Percentiles rank a stretch among this genome's conserved stretches.
Conservation (phyloP, 345 rosid species). For the Gossypium herbaceum region DNA sequence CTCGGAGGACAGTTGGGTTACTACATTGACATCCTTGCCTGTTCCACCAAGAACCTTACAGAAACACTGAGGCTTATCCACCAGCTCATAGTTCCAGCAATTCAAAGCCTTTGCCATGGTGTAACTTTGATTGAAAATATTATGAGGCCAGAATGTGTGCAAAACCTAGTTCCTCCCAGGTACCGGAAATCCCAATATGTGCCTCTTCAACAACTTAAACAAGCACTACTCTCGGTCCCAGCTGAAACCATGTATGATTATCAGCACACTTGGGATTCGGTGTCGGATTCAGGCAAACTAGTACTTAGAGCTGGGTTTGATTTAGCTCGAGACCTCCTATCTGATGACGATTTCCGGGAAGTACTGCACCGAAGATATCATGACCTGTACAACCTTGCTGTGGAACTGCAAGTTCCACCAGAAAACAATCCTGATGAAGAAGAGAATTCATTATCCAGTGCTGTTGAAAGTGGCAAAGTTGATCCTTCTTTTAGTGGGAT, state of each 20-base stretch:
- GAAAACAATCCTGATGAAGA: constrained; percentile 44
- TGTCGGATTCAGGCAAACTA: constrained; percentile 58
- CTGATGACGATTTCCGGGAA: constrained; percentile 92
- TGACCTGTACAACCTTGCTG: constrained; percentile 76
- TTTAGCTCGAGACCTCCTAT: constrained; percentile 81
- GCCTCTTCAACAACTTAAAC: constrained; percentile 64
- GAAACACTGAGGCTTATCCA: constrained; percentile 75
- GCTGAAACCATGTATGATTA: constrained; percentile 92
- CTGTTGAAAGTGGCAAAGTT: constrained; percentile 42
- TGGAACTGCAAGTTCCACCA: constrained; percentile 74
- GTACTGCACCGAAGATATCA: constrained; percentile 80
- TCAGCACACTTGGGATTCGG: constrained; percentile 87
- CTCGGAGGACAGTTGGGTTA: constrained; percentile 89
- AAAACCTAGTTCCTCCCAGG: constrained; percentile 66
- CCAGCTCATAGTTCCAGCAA: constrained; percentile 76
- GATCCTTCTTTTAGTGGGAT: constrained; percentile 85
- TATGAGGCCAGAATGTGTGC: constrained; percentile 79
- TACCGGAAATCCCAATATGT: constrained; percentile 68
- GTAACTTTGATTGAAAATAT: constrained; percentile 72
- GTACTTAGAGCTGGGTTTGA: constrained; percentile 68
- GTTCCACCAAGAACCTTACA: constrained; percentile 84
- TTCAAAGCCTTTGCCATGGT: constrained; percentile 77
- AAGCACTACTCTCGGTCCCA: constrained; percentile 78
- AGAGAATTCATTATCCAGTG: constrained; percentile 18
- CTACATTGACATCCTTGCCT: constrained; percentile 81